Conservation (phyloP, 257 asterid species). For the Gentiana macrophylla region DNA sequence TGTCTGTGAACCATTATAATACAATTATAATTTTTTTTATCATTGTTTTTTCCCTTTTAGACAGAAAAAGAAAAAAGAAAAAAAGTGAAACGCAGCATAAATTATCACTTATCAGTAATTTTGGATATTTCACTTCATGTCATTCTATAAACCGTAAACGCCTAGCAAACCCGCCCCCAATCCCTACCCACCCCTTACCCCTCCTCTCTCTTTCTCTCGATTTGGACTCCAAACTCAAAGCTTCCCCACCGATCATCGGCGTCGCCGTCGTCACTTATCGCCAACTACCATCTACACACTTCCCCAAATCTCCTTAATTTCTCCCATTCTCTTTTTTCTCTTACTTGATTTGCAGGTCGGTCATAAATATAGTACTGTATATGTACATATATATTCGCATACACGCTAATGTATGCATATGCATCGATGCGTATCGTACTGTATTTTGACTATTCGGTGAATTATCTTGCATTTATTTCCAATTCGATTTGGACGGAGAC, state of each 20-base stretch:
- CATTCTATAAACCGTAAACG: conserved; percentile 22
- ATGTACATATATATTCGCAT: background rate
- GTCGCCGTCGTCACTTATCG: conserved; percentile 6
- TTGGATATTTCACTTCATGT: conserved; percentile 4
- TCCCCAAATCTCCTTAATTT: conserved; percentile 8
- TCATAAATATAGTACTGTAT: background rate
- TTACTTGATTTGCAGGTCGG: conserved; percentile 19
- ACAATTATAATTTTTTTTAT: background rate
- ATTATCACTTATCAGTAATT: background rate
- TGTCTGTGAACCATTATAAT: no score
- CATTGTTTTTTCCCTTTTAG: background rate
- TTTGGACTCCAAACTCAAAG: conserved; percentile 42
- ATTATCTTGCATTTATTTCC: no score
- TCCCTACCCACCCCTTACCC: conserved; percentile 10
- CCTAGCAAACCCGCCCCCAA: conserved; percentile 9
- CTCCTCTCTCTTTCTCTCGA: conserved; percentile 27
- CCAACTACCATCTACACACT: conserved; percentile 12
- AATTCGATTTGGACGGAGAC: conserved; percentile 39
- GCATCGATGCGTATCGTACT: background rate
- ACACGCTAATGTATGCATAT: background rate
- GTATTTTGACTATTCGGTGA: no score
- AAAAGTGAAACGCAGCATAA: background rate
- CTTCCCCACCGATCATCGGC: conserved; percentile 10
- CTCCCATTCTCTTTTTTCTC: background rate
- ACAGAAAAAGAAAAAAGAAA: no score